A percentile compares a stretch with the other conserved stretches of the same genome.
phyloP scores from a whole-genome alignment of 352 stramenopile genomes.

The Poterioochromonas sp. region DNA sequence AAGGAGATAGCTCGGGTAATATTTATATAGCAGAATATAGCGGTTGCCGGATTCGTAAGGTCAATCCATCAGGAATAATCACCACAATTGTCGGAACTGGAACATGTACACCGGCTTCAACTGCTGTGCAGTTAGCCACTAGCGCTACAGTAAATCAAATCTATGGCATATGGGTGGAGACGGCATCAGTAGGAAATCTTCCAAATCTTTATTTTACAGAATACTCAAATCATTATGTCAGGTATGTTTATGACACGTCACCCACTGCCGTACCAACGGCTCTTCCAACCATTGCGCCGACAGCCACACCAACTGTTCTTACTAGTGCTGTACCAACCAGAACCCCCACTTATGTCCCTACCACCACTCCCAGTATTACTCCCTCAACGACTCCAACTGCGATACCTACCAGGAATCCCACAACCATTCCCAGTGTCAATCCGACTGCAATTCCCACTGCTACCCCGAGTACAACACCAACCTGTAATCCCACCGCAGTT shows the following conservation, averaged over 20 bases:
- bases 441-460: neutral
- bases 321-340: neutral
- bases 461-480: neutral
- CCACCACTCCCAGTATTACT: neutral
- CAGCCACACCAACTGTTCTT: neutral
- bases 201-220: too few relatives aligned
- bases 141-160: neutral
- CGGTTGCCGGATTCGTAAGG: neutral
- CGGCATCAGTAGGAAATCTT: too few relatives aligned
- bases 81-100: neutral
- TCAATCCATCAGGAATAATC: neutral
- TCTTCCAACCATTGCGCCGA: neutral
- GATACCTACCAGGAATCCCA: neutral
- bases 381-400: conserved; percentile 1
- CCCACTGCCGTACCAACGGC: neutral
- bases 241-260: neutral
- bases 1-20: neutral
- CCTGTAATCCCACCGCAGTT: neutral
- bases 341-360: neutral
- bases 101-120: neutral
- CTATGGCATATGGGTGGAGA: too few relatives aligned
- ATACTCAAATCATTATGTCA: too few relatives aligned
- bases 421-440: neutral
- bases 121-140: neutral
- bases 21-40: neutral